Base-by-base conservation (phyloP, 345 rosid genomes). In the Acer yangbiense region DNA sequence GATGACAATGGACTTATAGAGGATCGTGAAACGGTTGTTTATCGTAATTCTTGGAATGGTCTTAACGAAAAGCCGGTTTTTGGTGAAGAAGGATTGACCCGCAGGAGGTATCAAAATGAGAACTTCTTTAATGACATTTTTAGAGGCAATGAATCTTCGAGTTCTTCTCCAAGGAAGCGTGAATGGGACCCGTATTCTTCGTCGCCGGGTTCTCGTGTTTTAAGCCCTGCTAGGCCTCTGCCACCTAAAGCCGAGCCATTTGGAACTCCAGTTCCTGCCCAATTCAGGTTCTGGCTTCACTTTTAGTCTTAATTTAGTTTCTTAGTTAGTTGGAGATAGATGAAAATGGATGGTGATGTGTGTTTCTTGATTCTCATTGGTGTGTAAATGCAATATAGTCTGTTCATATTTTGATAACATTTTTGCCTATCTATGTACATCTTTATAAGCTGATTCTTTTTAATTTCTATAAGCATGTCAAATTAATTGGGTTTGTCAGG, bases 91-190 rank as follows among this genome's bases (percentile, higher is more conserved):
- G 75, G 73, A 16, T 75, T 73, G 54, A 76, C 27, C 21, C 78
- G 90, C 29, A 88, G 93, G 71, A 79, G 90, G 61, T 67, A 75
- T 52, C 69, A 80, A 8, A 77, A 80, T 11, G 85, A 78, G 39
- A 89, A 89, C 66, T 95, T 95, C 90, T 95, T 88, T 41, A 88
- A 84, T 55, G 98, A 95, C 78, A 95, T 95, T 68, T 95, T 88
- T 54, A 74, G 78, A 84, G 91, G 87, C 39, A 64, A 80, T 32
- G 92, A 90, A 13, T 86, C 87, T 12, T 63, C 82, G 68, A 76
- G 81, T 64, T 82, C 90, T 76, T 83, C 90, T 11, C 90, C 94
- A 4, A 78, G 88, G 88, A 85, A 78, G 74, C 79, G 78, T 16
- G 88, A 80, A 3, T 43, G 68, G 62, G 93, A 88, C 72, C 71